A percentile compares a stretch with the other conserved stretches of the same genome.
Conservation (phyloP, 176 grass and related monocot species). For the Ensete ventricosum region DNA sequence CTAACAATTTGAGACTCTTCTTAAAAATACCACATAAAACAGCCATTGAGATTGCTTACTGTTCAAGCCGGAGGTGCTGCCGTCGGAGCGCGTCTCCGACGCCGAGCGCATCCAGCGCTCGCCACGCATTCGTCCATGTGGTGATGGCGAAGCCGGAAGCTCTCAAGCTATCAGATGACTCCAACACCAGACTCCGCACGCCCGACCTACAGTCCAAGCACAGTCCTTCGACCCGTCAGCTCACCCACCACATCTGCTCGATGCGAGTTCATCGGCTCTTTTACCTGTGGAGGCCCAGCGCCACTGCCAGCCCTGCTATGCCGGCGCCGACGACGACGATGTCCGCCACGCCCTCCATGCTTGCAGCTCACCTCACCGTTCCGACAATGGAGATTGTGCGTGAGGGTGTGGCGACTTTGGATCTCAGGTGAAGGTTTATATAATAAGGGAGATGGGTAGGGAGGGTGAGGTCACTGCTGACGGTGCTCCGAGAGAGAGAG, state of each 20-base stretch:
- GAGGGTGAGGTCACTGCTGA: no score
- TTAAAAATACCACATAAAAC: background rate
- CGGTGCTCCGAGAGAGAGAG: no score
- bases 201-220: conserved; percentile 35
- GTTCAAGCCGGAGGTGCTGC: conserved; percentile 25
- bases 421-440: no score
- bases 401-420: no score
- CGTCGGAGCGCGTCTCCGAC: conserved; percentile 51
- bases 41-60: conserved; percentile 1
- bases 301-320: conserved; percentile 43
- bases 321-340: conserved; percentile 64
- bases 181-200: conserved; percentile 57
- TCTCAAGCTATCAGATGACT: conserved; percentile 54
- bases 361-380: background rate
- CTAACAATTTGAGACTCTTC: no score
- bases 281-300: conserved; percentile 57
- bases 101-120: conserved; percentile 59
- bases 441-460: no score
- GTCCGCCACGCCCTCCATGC: conserved; percentile 22
- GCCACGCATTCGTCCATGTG: conserved; percentile 54
- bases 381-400: no score
- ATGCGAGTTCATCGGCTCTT: background rate
- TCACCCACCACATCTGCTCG: no score
- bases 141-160: conserved; percentile 44
- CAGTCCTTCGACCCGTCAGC: background rate